phyloP scores from a whole-genome alignment of 305 asterid species.

The Salvia sclarea region DNA sequence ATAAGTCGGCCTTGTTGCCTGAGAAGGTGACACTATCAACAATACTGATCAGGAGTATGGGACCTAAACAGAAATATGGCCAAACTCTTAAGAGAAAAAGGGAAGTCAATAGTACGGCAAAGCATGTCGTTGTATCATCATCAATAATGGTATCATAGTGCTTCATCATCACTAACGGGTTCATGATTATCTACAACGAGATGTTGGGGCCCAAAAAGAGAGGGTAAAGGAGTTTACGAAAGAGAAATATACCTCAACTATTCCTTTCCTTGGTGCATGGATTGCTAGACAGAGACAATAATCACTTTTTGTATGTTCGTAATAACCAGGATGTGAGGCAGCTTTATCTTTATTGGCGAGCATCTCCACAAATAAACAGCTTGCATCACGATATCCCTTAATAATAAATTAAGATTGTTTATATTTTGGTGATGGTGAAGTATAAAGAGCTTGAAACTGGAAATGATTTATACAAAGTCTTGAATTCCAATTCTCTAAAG shows the following conservation, averaged over 20 bases:
- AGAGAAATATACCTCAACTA: conserved; percentile 72
- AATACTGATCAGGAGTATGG: neutral
- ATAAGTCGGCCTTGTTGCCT: neutral
- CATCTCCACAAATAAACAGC: conserved; percentile 94
- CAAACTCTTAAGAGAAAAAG: neutral
- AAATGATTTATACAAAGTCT: neutral
- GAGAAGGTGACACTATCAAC: neutral
- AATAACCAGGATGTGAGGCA: conserved; percentile 35
- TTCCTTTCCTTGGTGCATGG: conserved; percentile 96
- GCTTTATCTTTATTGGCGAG: conserved; percentile 61
- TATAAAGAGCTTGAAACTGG: conserved; percentile 7
- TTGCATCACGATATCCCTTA: conserved; percentile 98
- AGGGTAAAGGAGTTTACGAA: neutral
- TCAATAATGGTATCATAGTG: conserved; percentile 2
- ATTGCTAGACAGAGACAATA: conserved; percentile 89
- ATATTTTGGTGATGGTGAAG: neutral
- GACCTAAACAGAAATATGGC: neutral
- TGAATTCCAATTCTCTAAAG: neutral
- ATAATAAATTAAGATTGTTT: conserved; percentile 26
- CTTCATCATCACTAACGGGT: conserved; percentile 2
- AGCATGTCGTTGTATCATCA: neutral
- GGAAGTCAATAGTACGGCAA: neutral
- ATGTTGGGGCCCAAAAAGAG: neutral
- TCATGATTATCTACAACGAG: neutral
- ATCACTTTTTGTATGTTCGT: conserved; percentile 67